These are phyloP conservation scores for Cladosporium sp. DNA, from an alignment of 2,329 filamentous ascomycete genomes.

Conservation along the genomic window DNA sequence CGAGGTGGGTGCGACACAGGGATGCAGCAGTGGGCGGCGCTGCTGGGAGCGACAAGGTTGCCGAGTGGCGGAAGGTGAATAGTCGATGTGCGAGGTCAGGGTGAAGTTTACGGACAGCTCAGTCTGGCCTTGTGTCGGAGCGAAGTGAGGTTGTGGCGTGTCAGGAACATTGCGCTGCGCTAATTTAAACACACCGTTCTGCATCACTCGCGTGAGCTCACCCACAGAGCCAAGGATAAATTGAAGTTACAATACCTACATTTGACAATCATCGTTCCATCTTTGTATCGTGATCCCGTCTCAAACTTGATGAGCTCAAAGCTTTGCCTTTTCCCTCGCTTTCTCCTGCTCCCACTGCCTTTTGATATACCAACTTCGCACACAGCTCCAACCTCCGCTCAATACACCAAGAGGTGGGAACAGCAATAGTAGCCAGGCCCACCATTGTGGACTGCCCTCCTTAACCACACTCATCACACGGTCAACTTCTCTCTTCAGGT, in stretches of 20 bases:
- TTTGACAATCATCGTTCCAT: neutral
- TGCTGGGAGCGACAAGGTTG: too few relatives aligned
- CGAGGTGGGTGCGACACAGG: too few relatives aligned
- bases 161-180: too few relatives aligned
- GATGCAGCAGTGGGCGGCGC: too few relatives aligned
- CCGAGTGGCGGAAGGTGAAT: too few relatives aligned
- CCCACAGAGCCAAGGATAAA: neutral
- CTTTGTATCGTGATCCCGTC: neutral
- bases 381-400: constrained; percentile 66
- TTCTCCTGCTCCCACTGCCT: constrained; percentile 62
- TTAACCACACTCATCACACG: constrained; percentile 61
- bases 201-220: neutral
- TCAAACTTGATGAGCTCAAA: constrained; percentile 32
- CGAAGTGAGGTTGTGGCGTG: neutral
- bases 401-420: constrained; percentile 70
- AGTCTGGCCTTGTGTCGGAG: neutral
- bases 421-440: constrained; percentile 65
- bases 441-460: constrained; percentile 68
- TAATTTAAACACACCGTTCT: too few relatives aligned
- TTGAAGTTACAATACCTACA: too few relatives aligned
- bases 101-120: too few relatives aligned
- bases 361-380: constrained; percentile 66
- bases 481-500: constrained; percentile 63
- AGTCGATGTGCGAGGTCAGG: too few relatives aligned
- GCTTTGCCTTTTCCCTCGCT: constrained; percentile 53